A percentile compares a stretch with the other conserved stretches of the same genome.
These are phyloP conservation scores for Diplogelasinospora grovesii DNA, from an alignment of 495 filamentous ascomycete species.

Conservation along the genomic window DNA sequence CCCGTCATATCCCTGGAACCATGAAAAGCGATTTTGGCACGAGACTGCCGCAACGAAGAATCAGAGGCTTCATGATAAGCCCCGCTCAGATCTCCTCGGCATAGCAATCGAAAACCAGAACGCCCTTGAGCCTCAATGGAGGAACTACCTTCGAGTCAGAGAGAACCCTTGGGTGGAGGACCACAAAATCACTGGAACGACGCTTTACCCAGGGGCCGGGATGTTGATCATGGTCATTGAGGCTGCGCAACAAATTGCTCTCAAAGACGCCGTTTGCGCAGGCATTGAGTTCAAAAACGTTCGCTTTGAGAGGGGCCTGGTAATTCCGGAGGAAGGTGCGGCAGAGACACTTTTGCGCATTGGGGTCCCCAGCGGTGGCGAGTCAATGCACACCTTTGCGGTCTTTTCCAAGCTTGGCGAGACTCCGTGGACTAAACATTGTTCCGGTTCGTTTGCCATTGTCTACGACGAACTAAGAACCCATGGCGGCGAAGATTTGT, in stretches of 20 bases:
- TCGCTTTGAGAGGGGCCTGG: too few relatives aligned
- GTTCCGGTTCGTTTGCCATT: too few relatives aligned
- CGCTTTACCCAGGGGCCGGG: conserved; percentile 41
- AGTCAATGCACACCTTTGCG: too few relatives aligned
- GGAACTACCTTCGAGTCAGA: conserved; percentile 32
- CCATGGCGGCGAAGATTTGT: too few relatives aligned
- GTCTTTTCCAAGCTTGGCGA: too few relatives aligned
- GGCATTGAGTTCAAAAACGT: too few relatives aligned
- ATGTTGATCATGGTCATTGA: conserved; percentile 44
- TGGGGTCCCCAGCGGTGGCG: too few relatives aligned
- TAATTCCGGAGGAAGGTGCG: too few relatives aligned
- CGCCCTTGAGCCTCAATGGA: conserved; percentile 37
- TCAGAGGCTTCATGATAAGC: conserved; percentile 30
- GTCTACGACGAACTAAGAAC: too few relatives aligned
- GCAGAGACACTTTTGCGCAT: too few relatives aligned
- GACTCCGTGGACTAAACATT: too few relatives aligned
- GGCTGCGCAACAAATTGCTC: conserved; percentile 34
- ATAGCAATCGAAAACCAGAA: conserved; percentile 23
- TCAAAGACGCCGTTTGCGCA: too few relatives aligned
- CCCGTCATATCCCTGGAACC: conserved; percentile 33
- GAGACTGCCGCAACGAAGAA: conserved; percentile 33
- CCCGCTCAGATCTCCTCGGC: conserved; percentile 44
- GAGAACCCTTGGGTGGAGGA: conserved; percentile 41
- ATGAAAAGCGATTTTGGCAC: conserved; percentile 32
- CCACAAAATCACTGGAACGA: conserved; percentile 30